Base-by-base conservation (phyloP, 371 early-diverging fungal species). In the Dichotomocladium elegans region DNA sequence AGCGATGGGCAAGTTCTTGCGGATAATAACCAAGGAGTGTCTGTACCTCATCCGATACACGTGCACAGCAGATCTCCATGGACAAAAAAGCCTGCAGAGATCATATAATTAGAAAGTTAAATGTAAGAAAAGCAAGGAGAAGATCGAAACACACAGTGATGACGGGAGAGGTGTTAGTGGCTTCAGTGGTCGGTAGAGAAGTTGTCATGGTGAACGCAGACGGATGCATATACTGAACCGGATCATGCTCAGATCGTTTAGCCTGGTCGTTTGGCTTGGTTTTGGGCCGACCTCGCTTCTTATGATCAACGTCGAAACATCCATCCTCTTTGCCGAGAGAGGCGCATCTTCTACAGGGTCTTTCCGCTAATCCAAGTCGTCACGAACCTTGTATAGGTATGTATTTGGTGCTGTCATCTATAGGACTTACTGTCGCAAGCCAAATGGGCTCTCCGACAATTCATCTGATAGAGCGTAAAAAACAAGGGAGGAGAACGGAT, bases 221-320 rank as follows among this genome's bases (percentile, higher is more conserved):
- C 9, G 53, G 47, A 28, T 34, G 28, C 15, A 31, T 35, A 15
- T 28, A 49, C 26, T 48, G 31, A 14, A 27, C 40, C 22, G 48
- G 49, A 14, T n/a, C 30, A 43, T 45, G 21, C 34, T 41, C 51
- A 51, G 8, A 31, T 31, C 50, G 47, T 48, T 28, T 57, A 56
- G 55, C 4, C 5, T 28, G 37, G 28, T 41, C 37, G 43, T 79
- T 74, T 53, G 77, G 83, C 49, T 80, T 77, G 19, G 85, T 64
- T 61, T 85, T 88, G 26, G 89, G 90, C 15, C 90, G 77, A 17
- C 90, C 90, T 57, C 90, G 79, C 59, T 88, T 88, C 58, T 87
- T 90, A 65, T 88, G 89, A 61, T 86, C 80, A 44, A 87, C 85
- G 57, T 90, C 90, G 41, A 80, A 74, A 54, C 90, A 90, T n/a